Percentiles rank a stretch among this genome's conserved stretches.
Evolutionary conservation across 495 filamentous ascomycete species (phyloP).

Genomic region (Hypoxylon lienhwacheense): DNA sequence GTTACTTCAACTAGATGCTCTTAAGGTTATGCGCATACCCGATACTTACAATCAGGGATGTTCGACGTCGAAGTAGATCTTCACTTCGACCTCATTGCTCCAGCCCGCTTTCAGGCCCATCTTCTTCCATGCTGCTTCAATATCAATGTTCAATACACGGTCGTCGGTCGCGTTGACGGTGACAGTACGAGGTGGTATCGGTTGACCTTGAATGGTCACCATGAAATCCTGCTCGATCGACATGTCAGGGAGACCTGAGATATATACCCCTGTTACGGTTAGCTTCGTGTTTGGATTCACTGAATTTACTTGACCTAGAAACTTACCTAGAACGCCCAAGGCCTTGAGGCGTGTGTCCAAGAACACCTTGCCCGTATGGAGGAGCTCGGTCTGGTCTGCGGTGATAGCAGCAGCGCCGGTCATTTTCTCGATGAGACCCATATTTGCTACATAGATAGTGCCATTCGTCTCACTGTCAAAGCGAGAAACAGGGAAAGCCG

Average conservation of each 20-base stretch:
- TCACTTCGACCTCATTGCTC: constrained; percentile 80
- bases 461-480: constrained; percentile 53
- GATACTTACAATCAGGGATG: constrained; percentile 19
- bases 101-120: constrained; percentile 71
- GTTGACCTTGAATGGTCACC: constrained; percentile 69
- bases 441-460: constrained; percentile 57
- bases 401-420: constrained; percentile 80
- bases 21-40: not conserved
- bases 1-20: not conserved
- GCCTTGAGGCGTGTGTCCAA: constrained; percentile 74
- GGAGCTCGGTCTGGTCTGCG: constrained; percentile 55
- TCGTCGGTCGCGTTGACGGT: constrained; percentile 53
- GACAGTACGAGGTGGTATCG: constrained; percentile 69
- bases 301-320: not conserved
- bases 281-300: not conserved
- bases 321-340: constrained; percentile 73
- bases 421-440: constrained; percentile 88
- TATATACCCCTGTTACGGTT: constrained; percentile 59
- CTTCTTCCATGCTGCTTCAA: constrained; percentile 75
- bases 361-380: constrained; percentile 61
- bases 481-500: constrained; percentile 63
- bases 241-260: constrained; percentile 65
- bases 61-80: constrained; percentile 57
- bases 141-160: constrained; percentile 74
- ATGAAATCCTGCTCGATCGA: constrained; percentile 70